Base-by-base conservation (phyloP, 768 basidiomycete genomes). In the Tephrocybe rancida region DNA sequence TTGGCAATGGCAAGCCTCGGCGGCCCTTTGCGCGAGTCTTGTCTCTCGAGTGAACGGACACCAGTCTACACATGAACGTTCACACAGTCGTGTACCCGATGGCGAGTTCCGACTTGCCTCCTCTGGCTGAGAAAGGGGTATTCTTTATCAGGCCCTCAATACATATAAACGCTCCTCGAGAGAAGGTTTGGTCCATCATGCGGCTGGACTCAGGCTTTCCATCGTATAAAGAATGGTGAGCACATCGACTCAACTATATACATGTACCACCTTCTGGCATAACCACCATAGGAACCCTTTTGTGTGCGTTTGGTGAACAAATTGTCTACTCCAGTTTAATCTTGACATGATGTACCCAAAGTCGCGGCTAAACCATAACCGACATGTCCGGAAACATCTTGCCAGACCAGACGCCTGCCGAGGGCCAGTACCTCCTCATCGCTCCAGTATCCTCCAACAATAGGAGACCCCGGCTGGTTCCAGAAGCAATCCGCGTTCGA, bases 181-280 rank as follows among this genome's bases (percentile, higher is more conserved):
- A 86, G 8, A 72, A 74, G 57, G 85, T 88, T 1, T 90, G 88
- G 88, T 62, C 69, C 3, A 73, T 81, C 4, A 55, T 90, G 38
- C n/a, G n/a, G n/a, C n/a, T n/a, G n/a, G n/a, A n/a, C n/a, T 76
- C 66, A 70, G 84, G 88, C 64, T 88, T 89, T 68, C 63, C 70
- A 1, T 75, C 78, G 4, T 89, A 89, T 59, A 71, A 72, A 16
- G 72, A 84, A 69, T 90, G 88, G 88, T 85, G 64, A 53, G 30
- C 19, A 44, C 35, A 32, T n/a, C n/a, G 25, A 9, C 9, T 30
- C 38, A 16, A 32, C 25, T 13, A 9, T 11, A 47, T 25, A 11
- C n/a, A 6, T 22, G 11, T 7, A 13, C 6, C 26, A 10, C 21
- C 8, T 34, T 41, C 25, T 46, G 38, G 42, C 30, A 14, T 34